Evolutionary conservation across 495 filamentous ascomycete genomes (phyloP), one percentile per base, ranked within the genome.

Genomic region (Aspergillus diversus): DNA sequence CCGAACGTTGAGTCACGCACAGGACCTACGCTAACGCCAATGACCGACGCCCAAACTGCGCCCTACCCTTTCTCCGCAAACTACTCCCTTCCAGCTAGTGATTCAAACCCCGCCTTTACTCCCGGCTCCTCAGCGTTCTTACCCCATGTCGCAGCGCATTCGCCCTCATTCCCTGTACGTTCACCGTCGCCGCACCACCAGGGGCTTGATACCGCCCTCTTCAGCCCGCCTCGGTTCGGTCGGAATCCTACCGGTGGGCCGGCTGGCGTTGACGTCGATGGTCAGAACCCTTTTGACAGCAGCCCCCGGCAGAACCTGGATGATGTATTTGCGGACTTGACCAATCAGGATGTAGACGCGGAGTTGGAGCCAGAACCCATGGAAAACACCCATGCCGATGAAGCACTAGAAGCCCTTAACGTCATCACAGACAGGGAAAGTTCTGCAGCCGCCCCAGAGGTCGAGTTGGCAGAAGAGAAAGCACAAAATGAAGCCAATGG

Each of bases 291-390:
- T 8, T 73, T 74, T 50, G 68, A 71, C 57, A 81, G 80, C 48
- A 81, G 78, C 54, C 78, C 78, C 62, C 77, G 76, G 17, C 73
- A 73, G 53, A 73, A 80, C 42, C 60, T 81, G 35, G 79, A 80
- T 52, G 78, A 82, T 61, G 73, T 82, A 11, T 82, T 82, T 65
- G 78, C 78, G 7, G 78, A 81, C 33, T 56, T 82, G 35, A 82
- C 78, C 0, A 82, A 82, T 51, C 74, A 82, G 65, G 79, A 81
- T 57, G 68, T 64, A 12, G 77, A 80, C 13, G 39, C 65, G 12
- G 75, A 67, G 34, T 58, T 52, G 5, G 67, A 70, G 35, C 65
- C 37, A 21, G 65, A 78, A 52, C 62, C 65, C 12, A 79, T 81
- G 74, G 78, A 81, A 54, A 82, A 80, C 59, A 74, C 74, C 8